Conservation (phyloP, 176 grass and related monocot species). For the Dendrocalamus sinicus region DNA sequence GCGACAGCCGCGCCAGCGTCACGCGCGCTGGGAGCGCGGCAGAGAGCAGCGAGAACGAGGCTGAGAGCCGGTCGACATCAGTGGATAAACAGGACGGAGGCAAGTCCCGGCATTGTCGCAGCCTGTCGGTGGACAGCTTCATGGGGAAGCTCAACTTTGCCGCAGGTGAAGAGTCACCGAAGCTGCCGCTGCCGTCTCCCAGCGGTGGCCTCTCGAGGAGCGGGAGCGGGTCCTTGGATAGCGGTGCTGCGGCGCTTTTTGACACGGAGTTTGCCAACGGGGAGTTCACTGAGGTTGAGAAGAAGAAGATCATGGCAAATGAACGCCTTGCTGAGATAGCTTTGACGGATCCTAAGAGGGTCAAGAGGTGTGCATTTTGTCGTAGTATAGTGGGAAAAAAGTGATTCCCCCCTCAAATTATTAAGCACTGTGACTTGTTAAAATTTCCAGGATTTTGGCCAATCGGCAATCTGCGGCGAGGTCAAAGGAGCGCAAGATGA, state of each 20-base stretch:
- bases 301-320: conserved; percentile 97
- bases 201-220: conserved; percentile 51
- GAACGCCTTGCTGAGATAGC: conserved; percentile 91
- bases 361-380: conserved; percentile 78
- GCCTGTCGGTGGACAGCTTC: conserved; percentile 96
- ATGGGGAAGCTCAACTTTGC: conserved; percentile 82
- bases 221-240: conserved; percentile 67
- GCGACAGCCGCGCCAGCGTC: conserved; percentile 60
- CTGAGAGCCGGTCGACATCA: conserved; percentile 62
- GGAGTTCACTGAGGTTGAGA: conserved; percentile 77
- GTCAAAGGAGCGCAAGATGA: conserved; percentile 98
- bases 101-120: conserved; percentile 79
- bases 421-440: conserved; percentile 9
- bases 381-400: background rate
- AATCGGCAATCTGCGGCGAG: conserved; percentile 86
- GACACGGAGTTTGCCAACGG: conserved; percentile 67
- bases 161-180: conserved; percentile 63
- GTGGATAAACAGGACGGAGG: conserved; percentile 46
- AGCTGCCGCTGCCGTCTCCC: conserved; percentile 54
- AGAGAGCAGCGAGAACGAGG: conserved; percentile 89
- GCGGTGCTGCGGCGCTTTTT: conserved; percentile 56
- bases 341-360: conserved; percentile 79
- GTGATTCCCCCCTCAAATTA: background rate
- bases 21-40: conserved; percentile 55
- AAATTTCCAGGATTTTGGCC: conserved; percentile 69